Conservation (phyloP, 805 yeast genomes). For the Metschnikowia santaceciliae region DNA sequence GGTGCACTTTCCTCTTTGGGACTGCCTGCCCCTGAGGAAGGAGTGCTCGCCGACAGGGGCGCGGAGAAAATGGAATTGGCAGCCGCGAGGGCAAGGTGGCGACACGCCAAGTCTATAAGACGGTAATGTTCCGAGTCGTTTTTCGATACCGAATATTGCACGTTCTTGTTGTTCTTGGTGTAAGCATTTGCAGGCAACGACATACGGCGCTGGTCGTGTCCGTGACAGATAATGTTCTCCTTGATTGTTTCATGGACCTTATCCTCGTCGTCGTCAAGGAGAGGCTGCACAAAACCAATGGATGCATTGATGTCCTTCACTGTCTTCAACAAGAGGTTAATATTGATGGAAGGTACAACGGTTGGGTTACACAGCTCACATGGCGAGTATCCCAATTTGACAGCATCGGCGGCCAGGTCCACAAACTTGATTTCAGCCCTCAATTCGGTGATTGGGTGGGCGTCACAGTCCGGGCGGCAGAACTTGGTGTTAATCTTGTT, state of each 20-base stretch:
- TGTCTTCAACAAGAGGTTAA: conserved; percentile 43
- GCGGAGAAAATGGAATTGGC: conserved; percentile 38
- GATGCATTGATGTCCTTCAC: conserved; percentile 52
- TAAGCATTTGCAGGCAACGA: conserved; percentile 29
- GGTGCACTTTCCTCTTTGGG: conserved; percentile 17
- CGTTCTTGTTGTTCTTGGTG: conserved; percentile 3
- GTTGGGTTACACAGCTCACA: conserved; percentile 58
- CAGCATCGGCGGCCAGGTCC: conserved; percentile 39
- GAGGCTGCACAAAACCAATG: conserved; percentile 56
- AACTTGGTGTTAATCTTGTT: conserved; percentile 39
- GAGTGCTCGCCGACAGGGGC: conserved; percentile 6
- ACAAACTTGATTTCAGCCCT: conserved; percentile 46
- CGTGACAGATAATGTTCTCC: conserved; percentile 31
- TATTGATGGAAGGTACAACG: conserved; percentile 42
- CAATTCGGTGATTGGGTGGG: conserved; percentile 39
- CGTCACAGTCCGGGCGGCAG: conserved; percentile 71
- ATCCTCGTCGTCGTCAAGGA: conserved; percentile 44
- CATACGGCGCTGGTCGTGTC: conserved; percentile 21
- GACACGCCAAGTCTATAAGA: conserved; percentile 72
- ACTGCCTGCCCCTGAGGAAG: conserved; percentile 17
- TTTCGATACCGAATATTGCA: conserved; percentile 36
- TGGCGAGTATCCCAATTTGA: conserved; percentile 42
- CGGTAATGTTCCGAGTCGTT: conserved; percentile 67
- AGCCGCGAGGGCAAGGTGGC: conserved; percentile 80
- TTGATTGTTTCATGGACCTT: conserved; percentile 33